Evolutionary conservation across 129 eudicot species (phyloP), one percentile per base, ranked within the genome.

Genomic region (Flaveria ramosissima): DNA sequence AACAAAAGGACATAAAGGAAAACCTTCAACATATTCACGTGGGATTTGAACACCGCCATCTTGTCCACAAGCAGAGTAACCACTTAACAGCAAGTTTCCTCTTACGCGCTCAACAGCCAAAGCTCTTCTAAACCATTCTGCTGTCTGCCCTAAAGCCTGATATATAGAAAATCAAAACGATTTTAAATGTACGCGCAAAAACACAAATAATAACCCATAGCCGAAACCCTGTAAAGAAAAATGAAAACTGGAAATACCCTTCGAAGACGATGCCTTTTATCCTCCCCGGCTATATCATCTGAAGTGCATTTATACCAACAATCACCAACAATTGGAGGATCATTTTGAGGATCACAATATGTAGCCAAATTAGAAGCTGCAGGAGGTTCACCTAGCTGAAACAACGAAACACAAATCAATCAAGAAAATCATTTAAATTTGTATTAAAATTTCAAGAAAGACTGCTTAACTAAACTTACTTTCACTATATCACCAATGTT

Each of bases 131-230:
- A 93, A 93, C 98, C 98, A 93, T 30, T 91, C 93, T n/a, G 93
- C 96, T 24, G 98, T 89, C 86, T 91, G 98, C 83, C 90, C 98
- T 23, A 93, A 81, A 61, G 98, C 98, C 98, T 93, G 92, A 67
- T 8, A 52, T 41, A 68, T 13, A 23, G 47, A 62, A 13, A 47
- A 41, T 9, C 0, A 45, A 78, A 42, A 71, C 10, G 30, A 26
- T 26, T 26, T 26, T 26, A 26, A 26, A 26, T 26, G 30, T 26
- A 26, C 30, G 3, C 30, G 2, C 30, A 26, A 26, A 26, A 26
- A 1, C 30, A 3, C 30, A 26, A 8, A 61, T 61, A 46, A 72
- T 21, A 72, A 62, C 12, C 15, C 30, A 68, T n/a, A 77, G 1
- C 59, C 27, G 13, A 21, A 32, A 57, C 14, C 74, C 57, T 20